Base-by-base conservation (phyloP, 1,139 yeast genomes). In the Debaryomyces sp. region DNA sequence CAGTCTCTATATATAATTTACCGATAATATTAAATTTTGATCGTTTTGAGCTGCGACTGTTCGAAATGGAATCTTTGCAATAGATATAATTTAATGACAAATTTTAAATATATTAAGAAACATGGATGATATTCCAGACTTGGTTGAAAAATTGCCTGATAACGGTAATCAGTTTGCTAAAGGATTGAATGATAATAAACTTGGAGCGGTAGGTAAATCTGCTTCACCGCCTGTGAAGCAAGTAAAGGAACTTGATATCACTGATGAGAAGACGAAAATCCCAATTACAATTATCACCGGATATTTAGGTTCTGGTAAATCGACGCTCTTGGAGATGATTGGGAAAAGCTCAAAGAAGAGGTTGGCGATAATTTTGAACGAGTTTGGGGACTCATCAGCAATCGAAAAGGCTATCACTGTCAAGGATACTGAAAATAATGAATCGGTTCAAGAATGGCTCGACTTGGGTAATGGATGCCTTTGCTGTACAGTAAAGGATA, bases 251-350 rank as follows among this genome's bases (percentile, higher is more conserved):
- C 9, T 18, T 6, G 39, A 32, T 15, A 30, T 29, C 13, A 41
- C 51, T 55, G n/a, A 42, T 30, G 22, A 55, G 56, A n/a, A 54
- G 10, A 54, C 63, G 33, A 84, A 83, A 63, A 94, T 92, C 9
- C 99, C 99, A 1, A 84, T 94, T 13, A 90, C 97, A 0, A 89
- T 94, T 22, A 84, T 95, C 33, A 94, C 98, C 0, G 99, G 99
- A 1, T 94, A 92, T 62, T 69, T 94, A 38, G 99, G 99, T 1
- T 87, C 96, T 12, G 99, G 99, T 2, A 94, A 94, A 62, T 87
- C 96, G 4, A 92, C 98, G 0, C 68, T 95, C 47, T 72, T 94
- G 30, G 89, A 89, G 50, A 76, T 78, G 51, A 82, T 94, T 18
- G 91, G 96, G 0, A 71, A 79, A 50, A 81, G 78, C 44, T 85